Evolutionary conservation across 1,284 basidiomycete species (phyloP).

Genomic region (Marasmius oreades): DNA sequence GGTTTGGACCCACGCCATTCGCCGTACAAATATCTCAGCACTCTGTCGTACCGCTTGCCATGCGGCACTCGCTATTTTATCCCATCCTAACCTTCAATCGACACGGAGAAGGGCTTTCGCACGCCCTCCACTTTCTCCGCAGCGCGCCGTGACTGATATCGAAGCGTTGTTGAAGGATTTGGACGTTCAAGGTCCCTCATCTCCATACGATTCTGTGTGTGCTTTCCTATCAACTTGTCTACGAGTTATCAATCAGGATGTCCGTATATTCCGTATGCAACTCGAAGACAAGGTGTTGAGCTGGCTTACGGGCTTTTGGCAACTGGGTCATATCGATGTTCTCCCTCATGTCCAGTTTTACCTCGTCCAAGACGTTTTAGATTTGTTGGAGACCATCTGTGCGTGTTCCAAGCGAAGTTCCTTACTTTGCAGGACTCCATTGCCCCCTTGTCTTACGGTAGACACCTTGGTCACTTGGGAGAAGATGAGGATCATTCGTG

Average conservation of each 20-base stretch:
- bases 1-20: slow-evolving; percentile 80
- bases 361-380: slow-evolving; percentile 58
- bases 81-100: slow-evolving; percentile 26
- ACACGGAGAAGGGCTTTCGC: slow-evolving; percentile 21
- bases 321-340: slow-evolving; percentile 39
- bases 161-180: slow-evolving; percentile 76
- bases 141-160: slow-evolving; percentile 63
- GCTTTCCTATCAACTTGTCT: slow-evolving; percentile 70
- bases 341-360: slow-evolving; percentile 47
- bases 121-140: slow-evolving; percentile 45
- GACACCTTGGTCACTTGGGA: slow-evolving; percentile 57
- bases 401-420: slow-evolving; percentile 45
- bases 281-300: slow-evolving; percentile 80
- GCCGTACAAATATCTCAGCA: slow-evolving; percentile 61
- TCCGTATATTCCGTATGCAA: slow-evolving; percentile 74
- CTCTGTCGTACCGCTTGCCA: slow-evolving; percentile 83
- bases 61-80: slow-evolving; percentile 55
- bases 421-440: slow-evolving; percentile 41
- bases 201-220: slow-evolving; percentile 85
- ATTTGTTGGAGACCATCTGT: slow-evolving; percentile 61
- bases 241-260: slow-evolving; percentile 69
- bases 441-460: slow-evolving; percentile 68
- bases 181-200: slow-evolving; percentile 82
- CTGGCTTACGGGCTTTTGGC: slow-evolving; percentile 83
- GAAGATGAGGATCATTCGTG: slow-evolving; percentile 56